Base-by-base conservation (phyloP, 805 yeast genomes). In the Candida ficus region DNA sequence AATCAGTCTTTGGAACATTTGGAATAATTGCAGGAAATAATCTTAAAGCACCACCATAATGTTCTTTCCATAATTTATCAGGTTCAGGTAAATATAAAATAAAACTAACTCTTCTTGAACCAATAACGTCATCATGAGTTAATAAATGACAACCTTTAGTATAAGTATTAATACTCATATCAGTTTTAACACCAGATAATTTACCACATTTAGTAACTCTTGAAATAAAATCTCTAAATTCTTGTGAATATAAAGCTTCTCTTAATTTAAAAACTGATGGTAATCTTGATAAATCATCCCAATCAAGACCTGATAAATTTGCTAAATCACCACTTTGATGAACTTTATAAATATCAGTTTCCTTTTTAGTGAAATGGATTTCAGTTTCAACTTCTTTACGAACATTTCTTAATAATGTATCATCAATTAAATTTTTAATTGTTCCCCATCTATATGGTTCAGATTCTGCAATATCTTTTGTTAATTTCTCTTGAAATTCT, bases 121-220 rank as follows among this genome's bases (percentile, higher is more conserved):
- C 99, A 58, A 93, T 93, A 25, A 93, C 99, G 60, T 93, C 99
- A 63, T 93, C 99, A 59, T 93, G 99, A 4, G 95, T 88, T 47
- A 93, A 68, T 42, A 93, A 67, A 63, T 93, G 99, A 57, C 98
- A 93, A 2, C 96, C 95, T 53, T 87, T 85, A 36, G 83, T 82
- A 60, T 93, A 93, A 4, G 95, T 81, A 57, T 93, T 91, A 50
- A 93, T 77, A 45, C 95, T 82, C 80, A 93, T 82, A 58, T 93
- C 99, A 28, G 95, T 89, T 59, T 88, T 87, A 29, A 72, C 53
- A n/a, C 96, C 97, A 49, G 95, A 84, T 33, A 93, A 64, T 46
- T 87, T 84, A 0, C 98, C 99, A 49, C 95, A 78, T 5, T 85
- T 85, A 0, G 97, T 84, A 16, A 93, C 83, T 26, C 73, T 63